Evolutionary conservation across 306 rosid species (phyloP).

Genomic region (Castanopsis chinensis): DNA sequence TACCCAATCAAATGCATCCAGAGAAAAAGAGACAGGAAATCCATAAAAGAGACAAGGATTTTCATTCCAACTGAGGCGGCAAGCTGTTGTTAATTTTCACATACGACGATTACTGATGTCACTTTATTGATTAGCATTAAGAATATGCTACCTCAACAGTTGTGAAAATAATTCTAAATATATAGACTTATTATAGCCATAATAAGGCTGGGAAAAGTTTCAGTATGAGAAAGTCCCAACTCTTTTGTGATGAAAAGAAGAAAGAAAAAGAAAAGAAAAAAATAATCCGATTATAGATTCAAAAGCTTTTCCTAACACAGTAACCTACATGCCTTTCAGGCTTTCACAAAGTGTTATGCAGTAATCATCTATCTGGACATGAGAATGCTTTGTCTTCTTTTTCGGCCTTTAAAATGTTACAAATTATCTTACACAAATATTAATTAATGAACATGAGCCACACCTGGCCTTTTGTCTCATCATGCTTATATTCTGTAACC

Average conservation of each 20-base stretch:
- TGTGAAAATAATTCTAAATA: no score
- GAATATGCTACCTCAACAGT: no score
- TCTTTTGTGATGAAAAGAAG: neutral
- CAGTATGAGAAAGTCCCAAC: neutral
- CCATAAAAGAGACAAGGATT: no score
- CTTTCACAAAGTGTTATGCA: neutral
- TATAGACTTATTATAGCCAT: no score
- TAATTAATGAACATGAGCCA: neutral
- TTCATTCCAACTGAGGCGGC: no score
- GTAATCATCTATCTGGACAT: neutral
- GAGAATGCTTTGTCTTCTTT: neutral
- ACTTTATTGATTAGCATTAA: no score
- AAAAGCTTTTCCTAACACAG: neutral
- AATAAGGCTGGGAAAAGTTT: neutral
- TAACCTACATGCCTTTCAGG: neutral
- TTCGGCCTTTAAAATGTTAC: no score
- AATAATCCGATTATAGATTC: neutral
- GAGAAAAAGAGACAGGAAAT: no score
- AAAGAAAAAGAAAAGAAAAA: no score
- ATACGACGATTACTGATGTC: no score
- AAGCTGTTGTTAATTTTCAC: no score
- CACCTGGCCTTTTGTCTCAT: conserved; percentile 1
- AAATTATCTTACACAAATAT: neutral
- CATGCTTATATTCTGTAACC: neutral
- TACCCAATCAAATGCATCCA: no score